Evolutionary conservation across 352 stramenopile genomes (phyloP).

Genomic region (Phytophthora agathidicida): DNA sequence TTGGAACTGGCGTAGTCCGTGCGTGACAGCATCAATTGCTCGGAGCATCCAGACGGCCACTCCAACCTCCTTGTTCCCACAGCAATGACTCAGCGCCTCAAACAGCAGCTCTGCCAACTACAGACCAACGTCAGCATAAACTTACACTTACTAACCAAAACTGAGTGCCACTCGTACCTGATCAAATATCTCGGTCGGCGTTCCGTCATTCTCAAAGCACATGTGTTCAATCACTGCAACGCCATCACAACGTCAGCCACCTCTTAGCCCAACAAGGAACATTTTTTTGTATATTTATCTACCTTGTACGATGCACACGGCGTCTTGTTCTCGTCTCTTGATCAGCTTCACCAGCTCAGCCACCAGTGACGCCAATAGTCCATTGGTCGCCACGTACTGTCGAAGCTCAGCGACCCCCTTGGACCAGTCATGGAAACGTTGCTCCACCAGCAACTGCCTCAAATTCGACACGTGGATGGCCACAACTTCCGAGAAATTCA

Average conservation of each 20-base stretch:
- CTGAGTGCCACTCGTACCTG: slow-evolving; percentile 19
- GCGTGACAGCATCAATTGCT: slow-evolving; percentile 17
- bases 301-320: slow-evolving; percentile 31
- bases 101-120: slow-evolving; percentile 26
- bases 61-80: slow-evolving; percentile 10
- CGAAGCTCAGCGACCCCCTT: slow-evolving; percentile 22
- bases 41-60: slow-evolving; percentile 25
- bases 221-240: slow-evolving; percentile 33
- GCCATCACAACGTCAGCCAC: not conserved
- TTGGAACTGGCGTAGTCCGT: slow-evolving; percentile 27
- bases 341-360: slow-evolving; percentile 24
- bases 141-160: too few species aligned
- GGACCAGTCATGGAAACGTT: slow-evolving; percentile 23
- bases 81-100: slow-evolving; percentile 20
- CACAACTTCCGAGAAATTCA: slow-evolving; percentile 9
- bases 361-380: slow-evolving; percentile 12
- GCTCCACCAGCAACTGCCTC: slow-evolving; percentile 20
- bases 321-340: slow-evolving; percentile 13
- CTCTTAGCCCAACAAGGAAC: not conserved
- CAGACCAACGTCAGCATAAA: not conserved
- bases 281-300: not conserved
- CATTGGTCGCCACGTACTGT: slow-evolving; percentile 19
- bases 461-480: slow-evolving; percentile 26
- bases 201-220: slow-evolving; percentile 26
- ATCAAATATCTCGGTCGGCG: slow-evolving; percentile 29